Conservation (phyloP, 176 grass and related monocot genomes). For the sorghum (Sorghum bicolor) region Sorghum_bicolor_NCBIv3 NC_012873.2:11757501-11758000, state of each 20-base stretch:
- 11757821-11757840: neutral
- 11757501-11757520: no score
- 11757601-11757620: no score
- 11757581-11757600: no score
- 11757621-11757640: no score
- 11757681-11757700: no score
- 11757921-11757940: neutral
- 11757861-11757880: neutral
- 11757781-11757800: neutral
- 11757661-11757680: no score
- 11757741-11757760: neutral
- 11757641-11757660: no score
- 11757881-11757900: neutral
- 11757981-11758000: neutral
- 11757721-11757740: neutral
- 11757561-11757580: no score
- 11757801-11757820: neutral
- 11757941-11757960: neutral
- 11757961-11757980: no score
- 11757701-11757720: neutral
- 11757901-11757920: neutral
- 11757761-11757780: neutral
- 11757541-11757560: no score
- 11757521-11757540: no score
- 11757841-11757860: neutral